Evolutionary conservation across 192 early-diverging fungal genomes (phyloP).

Genomic region (Entomortierella beljakovae): DNA sequence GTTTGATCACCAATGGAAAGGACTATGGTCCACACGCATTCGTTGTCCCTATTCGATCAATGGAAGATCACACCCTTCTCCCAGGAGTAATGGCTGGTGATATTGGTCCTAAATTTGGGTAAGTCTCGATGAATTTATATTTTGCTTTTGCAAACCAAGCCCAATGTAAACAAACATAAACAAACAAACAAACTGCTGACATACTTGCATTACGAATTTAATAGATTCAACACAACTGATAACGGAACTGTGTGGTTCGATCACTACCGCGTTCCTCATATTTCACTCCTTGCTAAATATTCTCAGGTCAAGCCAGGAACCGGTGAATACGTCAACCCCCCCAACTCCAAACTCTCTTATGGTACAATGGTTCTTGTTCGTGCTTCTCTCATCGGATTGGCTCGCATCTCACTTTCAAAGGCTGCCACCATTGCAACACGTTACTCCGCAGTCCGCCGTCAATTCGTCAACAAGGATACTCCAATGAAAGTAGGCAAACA

Average conservation of each 20-base stretch:
- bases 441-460: conserved; percentile 78
- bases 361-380: conserved; percentile 90
- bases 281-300: conserved; percentile 82
- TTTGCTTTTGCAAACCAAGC: neutral
- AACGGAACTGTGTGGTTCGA: conserved; percentile 90
- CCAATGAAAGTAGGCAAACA: conserved; percentile 59
- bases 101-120: conserved; percentile 90
- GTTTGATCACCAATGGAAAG: conserved; percentile 79
- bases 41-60: conserved; percentile 82
- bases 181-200: too few relatives aligned
- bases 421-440: conserved; percentile 79
- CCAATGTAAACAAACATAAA: neutral
- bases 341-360: conserved; percentile 84
- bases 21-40: conserved; percentile 84
- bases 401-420: conserved; percentile 68
- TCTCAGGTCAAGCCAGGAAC: conserved; percentile 72
- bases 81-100: conserved; percentile 87
- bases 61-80: conserved; percentile 77
- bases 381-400: conserved; percentile 76
- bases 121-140: conserved; percentile 13
- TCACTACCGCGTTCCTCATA: conserved; percentile 81
- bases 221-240: conserved; percentile 78
- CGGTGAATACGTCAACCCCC: conserved; percentile 79
- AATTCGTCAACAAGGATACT: conserved; percentile 72
- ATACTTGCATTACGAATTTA: too few relatives aligned